Percentiles rank a stretch among this genome's conserved stretches.
Evolutionary conservation across 2,329 filamentous ascomycete genomes (phyloP).

Genomic region (Eutypa lata): DNA sequence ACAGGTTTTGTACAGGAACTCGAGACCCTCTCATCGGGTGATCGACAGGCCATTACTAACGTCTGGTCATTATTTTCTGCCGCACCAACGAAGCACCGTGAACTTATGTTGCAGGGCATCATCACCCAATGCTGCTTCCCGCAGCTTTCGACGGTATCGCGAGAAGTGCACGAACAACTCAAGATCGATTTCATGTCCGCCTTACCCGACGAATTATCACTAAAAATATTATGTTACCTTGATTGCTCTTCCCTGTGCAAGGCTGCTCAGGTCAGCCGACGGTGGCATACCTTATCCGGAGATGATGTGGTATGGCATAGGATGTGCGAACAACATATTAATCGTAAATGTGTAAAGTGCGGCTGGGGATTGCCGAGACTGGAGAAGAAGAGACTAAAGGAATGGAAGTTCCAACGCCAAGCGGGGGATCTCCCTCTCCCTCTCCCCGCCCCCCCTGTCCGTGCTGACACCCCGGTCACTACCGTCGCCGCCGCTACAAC

Average conservation of each 20-base stretch:
- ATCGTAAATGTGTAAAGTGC: slow-evolving; percentile 82
- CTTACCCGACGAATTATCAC: slow-evolving; percentile 83
- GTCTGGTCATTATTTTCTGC: slow-evolving; percentile 98
- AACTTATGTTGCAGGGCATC: slow-evolving; percentile 94
- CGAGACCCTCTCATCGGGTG: slow-evolving; percentile 73
- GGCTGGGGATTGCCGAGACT: slow-evolving; percentile 91
- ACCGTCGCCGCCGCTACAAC: slow-evolving; percentile 5
- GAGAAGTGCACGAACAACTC: slow-evolving; percentile 88
- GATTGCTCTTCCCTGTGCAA: slow-evolving; percentile 95
- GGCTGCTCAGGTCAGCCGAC: slow-evolving; percentile 85
- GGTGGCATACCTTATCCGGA: slow-evolving; percentile 88
- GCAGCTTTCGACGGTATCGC: slow-evolving; percentile 88
- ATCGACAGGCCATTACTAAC: slow-evolving; percentile 94
- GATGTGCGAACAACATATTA: slow-evolving; percentile 92
- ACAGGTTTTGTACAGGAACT: slow-evolving; percentile 59
- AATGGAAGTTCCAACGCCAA: slow-evolving; percentile 76
- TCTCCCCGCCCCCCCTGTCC: slow-evolving; percentile 31
- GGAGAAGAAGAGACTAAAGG: slow-evolving; percentile 82
- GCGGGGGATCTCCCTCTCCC: no score
- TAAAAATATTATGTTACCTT: slow-evolving; percentile 88
- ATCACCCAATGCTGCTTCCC: slow-evolving; percentile 97
- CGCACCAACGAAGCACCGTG: slow-evolving; percentile 87
- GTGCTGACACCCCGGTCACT: slow-evolving; percentile 8
- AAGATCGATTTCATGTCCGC: slow-evolving; percentile 95
- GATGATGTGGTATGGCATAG: slow-evolving; percentile 97